Conservation (phyloP, 257 asterid genomes). For the Mentha longifolia region DNA sequence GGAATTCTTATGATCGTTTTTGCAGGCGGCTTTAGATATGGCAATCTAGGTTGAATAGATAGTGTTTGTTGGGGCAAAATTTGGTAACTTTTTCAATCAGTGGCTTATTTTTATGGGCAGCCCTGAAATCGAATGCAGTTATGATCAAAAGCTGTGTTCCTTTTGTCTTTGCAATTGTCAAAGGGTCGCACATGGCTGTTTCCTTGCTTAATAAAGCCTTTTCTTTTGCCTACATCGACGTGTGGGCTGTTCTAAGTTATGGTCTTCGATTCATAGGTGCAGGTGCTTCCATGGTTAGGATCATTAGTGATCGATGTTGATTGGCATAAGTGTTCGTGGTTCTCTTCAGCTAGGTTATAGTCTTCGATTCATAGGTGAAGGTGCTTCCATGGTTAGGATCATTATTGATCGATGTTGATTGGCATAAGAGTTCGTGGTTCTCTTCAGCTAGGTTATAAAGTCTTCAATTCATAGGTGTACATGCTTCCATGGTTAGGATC, state of each 20-base stretch:
- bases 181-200: constrained; percentile 38
- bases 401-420: neutral
- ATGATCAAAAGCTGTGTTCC: constrained; percentile 19
- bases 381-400: constrained; percentile 15
- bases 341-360: neutral
- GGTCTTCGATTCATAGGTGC: constrained; percentile 2
- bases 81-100: constrained; percentile 2
- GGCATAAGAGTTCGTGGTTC: constrained; percentile 22
- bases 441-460: constrained; percentile 1
- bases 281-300: constrained; percentile 5
- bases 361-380: constrained; percentile 1
- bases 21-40: neutral
- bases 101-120: constrained; percentile 13
- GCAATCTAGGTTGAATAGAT: neutral
- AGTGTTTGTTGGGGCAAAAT: constrained; percentile 6
- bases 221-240: constrained; percentile 17
- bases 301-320: constrained; percentile 17
- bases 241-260: constrained; percentile 9
- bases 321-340: constrained; percentile 24
- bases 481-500: constrained; percentile 13
- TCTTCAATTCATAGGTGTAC: neutral
- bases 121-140: neutral
- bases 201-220: constrained; percentile 21
- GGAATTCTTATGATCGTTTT: constrained; percentile 1
- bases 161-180: constrained; percentile 29